Evolutionary conservation across 176 grass and related monocot genomes (phyloP), one percentile per base, ranked within the genome.

Genomic region (Rhynchospora breviuscula): DNA sequence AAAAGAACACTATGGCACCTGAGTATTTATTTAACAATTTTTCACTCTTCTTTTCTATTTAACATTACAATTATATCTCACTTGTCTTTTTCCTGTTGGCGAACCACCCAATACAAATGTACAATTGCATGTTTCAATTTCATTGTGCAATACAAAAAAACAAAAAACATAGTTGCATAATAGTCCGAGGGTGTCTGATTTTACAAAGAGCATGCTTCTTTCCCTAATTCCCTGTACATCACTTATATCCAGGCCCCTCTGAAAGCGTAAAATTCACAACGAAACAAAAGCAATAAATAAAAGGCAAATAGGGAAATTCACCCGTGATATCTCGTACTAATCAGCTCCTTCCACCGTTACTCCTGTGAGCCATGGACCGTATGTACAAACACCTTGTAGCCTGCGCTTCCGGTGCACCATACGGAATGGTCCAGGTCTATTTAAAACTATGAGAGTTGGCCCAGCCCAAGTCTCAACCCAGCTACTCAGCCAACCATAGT

Each of bases 301-400:
- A 17, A 40, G 29, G 73, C 48, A 54, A 77, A 77, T 33, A 22
- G 48, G 49, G 49, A 77, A 56, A 77, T 77, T 54, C 49, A 77
- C 73, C 73, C 73, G 73, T 77, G 73, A 77, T 56, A 56, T 77
- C 73, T 77, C 73, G 48, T 56, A 77, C 73, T 56, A 29, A 56
- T 77, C n/a, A 26, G 21, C 47, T 15, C 46, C 72, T 23, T 14
- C 49, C 72, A 29, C 22, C 21, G 11, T 77, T 31, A 31, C 51
- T 56, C 7, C 48, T 40, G 6, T 77, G 49, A 54, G 49, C 48
- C 49, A 56, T 56, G 72, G 44, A 54, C 72, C 48, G 72, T 77
- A 48, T 5, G 6, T 3, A 77, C 48, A 56, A 77, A 26, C 47
- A 29, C 48, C 47, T 1, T 3, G 64, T 67, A 33, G 5, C 71